Evolutionary conservation across 208 protist species (phyloP), one percentile per base, ranked within the genome.

Genomic region (Balamuthia mandrillaris): DNA sequence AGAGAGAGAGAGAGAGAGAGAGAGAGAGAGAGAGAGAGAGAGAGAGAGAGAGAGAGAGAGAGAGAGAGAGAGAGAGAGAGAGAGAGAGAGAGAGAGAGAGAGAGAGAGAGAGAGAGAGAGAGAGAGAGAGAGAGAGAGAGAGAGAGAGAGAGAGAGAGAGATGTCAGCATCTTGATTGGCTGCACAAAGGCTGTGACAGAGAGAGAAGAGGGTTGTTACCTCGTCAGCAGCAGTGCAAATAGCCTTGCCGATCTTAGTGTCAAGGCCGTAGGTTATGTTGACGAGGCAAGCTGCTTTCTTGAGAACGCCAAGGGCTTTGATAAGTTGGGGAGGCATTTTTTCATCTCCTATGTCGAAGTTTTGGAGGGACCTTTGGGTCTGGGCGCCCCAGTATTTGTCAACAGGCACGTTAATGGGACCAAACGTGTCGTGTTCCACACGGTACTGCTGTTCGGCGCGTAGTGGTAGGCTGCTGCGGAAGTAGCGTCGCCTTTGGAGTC

Each of bases 311-410:
- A 95, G 90, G 18, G 91, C 92, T 31, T 82, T 61, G 14, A 95
- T 84, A 0, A 95, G 51, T 24, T 42, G 63, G 9, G 72, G 35
- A 44, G 93, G 93, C 92, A 95, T 95, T 33, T 85, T 58, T 33
- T 90, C 88, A 31, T 84, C 84, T 56, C 89, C 92, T 63, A 94
- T 95, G 39, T 90, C 81, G 82, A 95, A 95, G 72, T 95, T 94
- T 54, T 94, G 75, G 12, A 95, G 81, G 21, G 91, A 92, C 31
- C 88, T 66, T 68, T 95, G 93, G 9, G 93, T 95, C 81, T 95
- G 93, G 18, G 93, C 90, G 37, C 93, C 93, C 92, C 92, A 95
- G 47, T 90, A 91, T 21, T 81, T 82, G 42, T 86, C 42, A 21
- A 66, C 74, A 35, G 91, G 65, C 6, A 95, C 93, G 37, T 94